These are phyloP conservation scores for Ottelia alismoides DNA, from an alignment of 106 monocot species.

Conservation along the genomic window DNA sequence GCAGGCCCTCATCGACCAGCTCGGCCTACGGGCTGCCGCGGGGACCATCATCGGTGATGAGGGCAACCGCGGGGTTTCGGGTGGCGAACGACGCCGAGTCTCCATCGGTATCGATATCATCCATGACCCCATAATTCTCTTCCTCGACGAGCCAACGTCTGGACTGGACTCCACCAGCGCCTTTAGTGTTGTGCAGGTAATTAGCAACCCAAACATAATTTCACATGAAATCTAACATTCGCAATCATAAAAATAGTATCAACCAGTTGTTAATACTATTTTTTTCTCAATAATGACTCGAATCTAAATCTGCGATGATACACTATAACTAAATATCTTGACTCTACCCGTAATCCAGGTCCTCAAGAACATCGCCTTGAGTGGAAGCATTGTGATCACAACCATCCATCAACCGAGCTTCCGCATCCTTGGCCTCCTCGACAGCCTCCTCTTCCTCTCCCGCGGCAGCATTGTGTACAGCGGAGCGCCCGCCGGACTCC, in stretches of 20 bases:
- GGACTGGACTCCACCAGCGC: constrained; percentile 90
- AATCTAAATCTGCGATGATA: too few species aligned
- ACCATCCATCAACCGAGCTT: constrained; percentile 81
- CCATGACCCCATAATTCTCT: constrained; percentile 72
- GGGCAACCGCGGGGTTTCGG: constrained; percentile 56
- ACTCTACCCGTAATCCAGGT: too few species aligned
- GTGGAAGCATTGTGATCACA: constrained; percentile 72
- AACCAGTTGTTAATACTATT: too few species aligned
- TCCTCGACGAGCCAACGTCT: constrained; percentile 89
- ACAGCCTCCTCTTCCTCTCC: constrained; percentile 22
- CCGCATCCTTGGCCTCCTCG: constrained; percentile 55
- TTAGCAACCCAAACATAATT: too few species aligned
- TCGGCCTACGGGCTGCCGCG: constrained; percentile 32
- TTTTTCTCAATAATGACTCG: too few species aligned
- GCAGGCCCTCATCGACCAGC: constrained; percentile 42
- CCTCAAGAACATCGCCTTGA: constrained; percentile 55
- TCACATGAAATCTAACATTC: too few species aligned
- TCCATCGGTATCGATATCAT: constrained; percentile 84
- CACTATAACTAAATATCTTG: too few species aligned
- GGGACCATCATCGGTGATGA: constrained; percentile 51
- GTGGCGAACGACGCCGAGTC: constrained; percentile 67
- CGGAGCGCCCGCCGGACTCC: constrained; percentile 35
- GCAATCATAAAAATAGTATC: too few species aligned
- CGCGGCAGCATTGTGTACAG: constrained; percentile 33
- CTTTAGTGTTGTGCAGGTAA: constrained; percentile 80